Conservation (phyloP, 75 land plant genomes). For the Ceratopteris richardii region DNA sequence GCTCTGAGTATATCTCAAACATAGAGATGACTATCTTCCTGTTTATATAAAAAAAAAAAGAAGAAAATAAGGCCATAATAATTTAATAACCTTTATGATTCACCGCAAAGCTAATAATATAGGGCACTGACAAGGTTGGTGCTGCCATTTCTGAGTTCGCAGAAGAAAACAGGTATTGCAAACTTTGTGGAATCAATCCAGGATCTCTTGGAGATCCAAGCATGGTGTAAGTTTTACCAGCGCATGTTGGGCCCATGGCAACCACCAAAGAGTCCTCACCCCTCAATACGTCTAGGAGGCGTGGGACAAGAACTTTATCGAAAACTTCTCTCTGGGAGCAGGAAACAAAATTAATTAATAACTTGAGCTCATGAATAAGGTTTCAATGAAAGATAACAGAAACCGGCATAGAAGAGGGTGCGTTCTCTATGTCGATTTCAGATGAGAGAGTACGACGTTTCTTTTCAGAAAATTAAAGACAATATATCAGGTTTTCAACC, state of each 20-base stretch:
- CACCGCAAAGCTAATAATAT: neutral
- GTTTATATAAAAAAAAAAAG: neutral
- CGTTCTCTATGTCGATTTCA: too few relatives aligned
- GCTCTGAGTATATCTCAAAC: slow-evolving; percentile 58
- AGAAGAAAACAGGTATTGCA: slow-evolving; percentile 28
- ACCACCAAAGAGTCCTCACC: slow-evolving; percentile 56
- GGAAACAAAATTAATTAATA: too few relatives aligned
- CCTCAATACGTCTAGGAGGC: slow-evolving; percentile 40
- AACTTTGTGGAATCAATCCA: slow-evolving; percentile 48
- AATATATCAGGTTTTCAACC: too few relatives aligned
- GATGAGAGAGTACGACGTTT: too few relatives aligned
- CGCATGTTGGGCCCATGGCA: slow-evolving; percentile 69
- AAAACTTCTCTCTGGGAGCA: slow-evolving; percentile 40
- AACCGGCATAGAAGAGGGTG: too few relatives aligned
- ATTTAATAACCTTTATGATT: neutral
- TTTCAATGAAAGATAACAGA: too few relatives aligned
- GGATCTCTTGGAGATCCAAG: slow-evolving; percentile 51
- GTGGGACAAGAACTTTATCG: slow-evolving; percentile 36
- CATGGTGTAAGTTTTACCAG: slow-evolving; percentile 73
- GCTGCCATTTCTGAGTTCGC: neutral
- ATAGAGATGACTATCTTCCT: slow-evolving; percentile 50
- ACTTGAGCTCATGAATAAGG: too few relatives aligned
- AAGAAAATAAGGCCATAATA: neutral
- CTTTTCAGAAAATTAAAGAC: too few relatives aligned
- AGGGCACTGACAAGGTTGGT: neutral